phyloP scores from a whole-genome alignment of 306 rosid genomes.

The Citrullus colocynthis region DNA sequence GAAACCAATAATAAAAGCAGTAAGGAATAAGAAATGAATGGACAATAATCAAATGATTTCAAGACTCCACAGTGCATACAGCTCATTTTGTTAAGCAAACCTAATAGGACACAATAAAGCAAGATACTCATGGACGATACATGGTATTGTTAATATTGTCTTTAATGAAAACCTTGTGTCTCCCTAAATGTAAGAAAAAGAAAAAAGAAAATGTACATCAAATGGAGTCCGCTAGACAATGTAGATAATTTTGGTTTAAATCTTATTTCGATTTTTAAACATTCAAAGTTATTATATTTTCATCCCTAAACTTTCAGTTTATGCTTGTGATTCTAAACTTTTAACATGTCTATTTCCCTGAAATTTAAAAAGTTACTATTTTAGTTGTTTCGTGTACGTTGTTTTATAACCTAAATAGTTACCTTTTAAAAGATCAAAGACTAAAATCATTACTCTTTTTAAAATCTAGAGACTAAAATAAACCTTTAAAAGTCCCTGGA shows the following conservation, averaged over 20 bases:
- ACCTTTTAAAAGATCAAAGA: not conserved
- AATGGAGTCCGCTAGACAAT: not conserved
- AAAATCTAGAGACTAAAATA: not conserved
- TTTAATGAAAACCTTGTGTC: not conserved
- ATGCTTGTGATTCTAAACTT: not conserved
- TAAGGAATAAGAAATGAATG: constrained; percentile 4
- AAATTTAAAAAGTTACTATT: not conserved
- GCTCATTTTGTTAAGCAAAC: not conserved
- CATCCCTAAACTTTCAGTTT: not conserved
- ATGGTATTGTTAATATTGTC: not conserved
- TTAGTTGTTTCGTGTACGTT: no score
- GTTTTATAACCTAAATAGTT: not conserved
- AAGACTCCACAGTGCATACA: not conserved
- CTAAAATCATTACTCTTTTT: not conserved
- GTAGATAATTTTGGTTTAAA: not conserved
- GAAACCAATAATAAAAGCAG: constrained; percentile 18
- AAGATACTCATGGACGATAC: not conserved
- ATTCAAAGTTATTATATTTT: not conserved
- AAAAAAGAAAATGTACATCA: not conserved
- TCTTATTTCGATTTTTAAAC: not conserved
- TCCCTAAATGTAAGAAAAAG: not conserved
- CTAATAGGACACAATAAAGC: not conserved
- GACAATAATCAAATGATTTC: not conserved
- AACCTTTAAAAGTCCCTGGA: not conserved
- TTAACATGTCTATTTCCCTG: not conserved